phyloP scores from a whole-genome alignment of 345 rosid species.

The Barbarea vulgaris region DNA sequence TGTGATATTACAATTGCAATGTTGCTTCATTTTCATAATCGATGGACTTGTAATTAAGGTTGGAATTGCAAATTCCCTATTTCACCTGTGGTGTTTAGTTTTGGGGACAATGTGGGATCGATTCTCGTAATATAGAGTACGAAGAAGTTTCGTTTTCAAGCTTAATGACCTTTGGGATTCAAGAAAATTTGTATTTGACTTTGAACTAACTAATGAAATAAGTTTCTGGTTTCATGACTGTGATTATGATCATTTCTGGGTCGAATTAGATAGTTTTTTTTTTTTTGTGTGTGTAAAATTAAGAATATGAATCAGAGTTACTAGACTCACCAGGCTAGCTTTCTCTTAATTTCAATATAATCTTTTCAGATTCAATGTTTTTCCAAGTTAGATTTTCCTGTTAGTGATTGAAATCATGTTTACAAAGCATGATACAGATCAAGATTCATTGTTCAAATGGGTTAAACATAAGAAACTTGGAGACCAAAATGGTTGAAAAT shows the following conservation, averaged over 20 bases:
- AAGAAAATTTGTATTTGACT: neutral
- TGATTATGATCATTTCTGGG: constrained; percentile 20
- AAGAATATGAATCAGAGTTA: neutral
- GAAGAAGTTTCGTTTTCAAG: neutral
- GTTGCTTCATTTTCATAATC: constrained; percentile 7
- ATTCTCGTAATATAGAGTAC: neutral
- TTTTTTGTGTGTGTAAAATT: neutral
- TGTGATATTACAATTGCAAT: neutral
- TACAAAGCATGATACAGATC: neutral
- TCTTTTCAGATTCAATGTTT: neutral
- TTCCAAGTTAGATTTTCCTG: neutral
- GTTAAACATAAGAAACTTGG: neutral
- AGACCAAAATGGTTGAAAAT: neutral
- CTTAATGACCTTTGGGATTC: neutral
- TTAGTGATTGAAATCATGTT: neutral
- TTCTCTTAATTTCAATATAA: neutral
- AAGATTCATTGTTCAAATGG: neutral
- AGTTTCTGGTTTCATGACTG: constrained; percentile 1
- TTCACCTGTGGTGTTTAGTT: neutral
- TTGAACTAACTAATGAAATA: constrained; percentile 6
- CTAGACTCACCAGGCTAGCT: neutral
- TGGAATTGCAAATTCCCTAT: constrained; percentile 6
- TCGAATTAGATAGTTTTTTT: neutral
- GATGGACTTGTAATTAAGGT: neutral
- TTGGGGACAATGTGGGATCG: constrained; percentile 9